Evolutionary conservation across 2,329 filamentous ascomycete species (phyloP), one percentile per base, ranked within the genome.

Genomic region (Furcasterigmium furcatum): DNA sequence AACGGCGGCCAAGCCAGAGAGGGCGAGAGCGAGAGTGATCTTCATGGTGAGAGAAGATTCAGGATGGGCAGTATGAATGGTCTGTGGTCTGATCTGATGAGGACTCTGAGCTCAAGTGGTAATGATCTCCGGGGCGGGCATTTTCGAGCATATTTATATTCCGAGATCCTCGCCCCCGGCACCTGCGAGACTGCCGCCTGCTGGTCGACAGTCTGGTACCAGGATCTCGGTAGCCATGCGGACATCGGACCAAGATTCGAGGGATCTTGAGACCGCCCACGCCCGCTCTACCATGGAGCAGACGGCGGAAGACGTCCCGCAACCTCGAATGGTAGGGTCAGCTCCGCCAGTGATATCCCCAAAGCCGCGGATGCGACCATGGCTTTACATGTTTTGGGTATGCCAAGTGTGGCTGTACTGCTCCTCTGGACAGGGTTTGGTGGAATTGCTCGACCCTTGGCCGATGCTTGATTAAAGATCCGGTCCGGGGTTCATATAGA

Each of bases 41-140:
- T 49, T 49, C 47, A 49, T 49, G 21, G 9, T n/a, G 29, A n/a
- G n/a, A n/a, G n/a, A n/a, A n/a, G 30, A 13, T n/a, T 13, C 30
- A 13, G 13, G 30, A 3, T 32, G 30, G 13, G 14, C 14, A n/a
- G n/a, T n/a, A n/a, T n/a, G n/a, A n/a, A n/a, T n/a, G n/a, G n/a
- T n/a, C n/a, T n/a, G n/a, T n/a, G n/a, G n/a, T n/a, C 3, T 32
- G 30, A 32, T 32, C 6, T 14, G n/a, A n/a, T n/a, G n/a, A n/a
- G n/a, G n/a, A n/a, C n/a, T n/a, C n/a, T n/a, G n/a, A n/a, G n/a
- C 13, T n/a, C 30, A 32, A 13, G 30, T 4, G 13, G 30, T n/a
- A 3, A n/a, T n/a, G 13, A 12, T 16, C 16, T 32, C 9, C 9
- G 30, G 30, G 30, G n/a, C n/a, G n/a, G n/a, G 30, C 30, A 32